Base-by-base conservation (phyloP, 1,284 basidiomycete species). In the Tylopilus sp. region DNA sequence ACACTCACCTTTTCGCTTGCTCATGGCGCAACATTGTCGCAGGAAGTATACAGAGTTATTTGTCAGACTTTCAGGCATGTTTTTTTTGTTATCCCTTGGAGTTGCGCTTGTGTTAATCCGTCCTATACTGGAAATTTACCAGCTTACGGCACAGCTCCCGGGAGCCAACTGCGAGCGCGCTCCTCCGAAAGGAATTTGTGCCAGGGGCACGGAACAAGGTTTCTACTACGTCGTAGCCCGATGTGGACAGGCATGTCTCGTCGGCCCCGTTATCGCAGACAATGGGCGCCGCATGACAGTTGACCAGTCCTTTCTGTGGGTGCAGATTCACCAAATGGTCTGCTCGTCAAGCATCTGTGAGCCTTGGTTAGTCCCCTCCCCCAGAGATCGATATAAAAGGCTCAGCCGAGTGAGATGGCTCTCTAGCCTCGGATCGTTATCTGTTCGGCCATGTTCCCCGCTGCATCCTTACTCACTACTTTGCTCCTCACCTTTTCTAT, bases 401-500 rank as follows among this genome's bases (percentile, higher is more conserved):
- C 34, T 21, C 37, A 16, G 15, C 21, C 10, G 29, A 4, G 39
- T 6, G 21, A 16, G 16, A 35, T n/a, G 30, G 2, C 45, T 37
- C 47, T 53, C 18, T 41, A 52, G 44, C 34, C 21, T 45, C 25
- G 6, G 10, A 19, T n/a, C n/a, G n/a, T n/a, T n/a, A 35, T 37
- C 38, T 41, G n/a, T 34, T 48, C 23, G 18, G 49, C 33, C 52
- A 72, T 70, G 68, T 61, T 66, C 42, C 56, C 55, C 29, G 48
- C 56, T 33, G 54, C 65, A 30, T 68, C 68, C 48, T 52, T 76
- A n/a, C 64, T 78, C 47, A 68, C 71, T 41, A 61, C 69, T 41
- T 49, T 71, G 18, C 63, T 77, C 42, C 64, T 80, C 42, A 72
- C 78, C 29, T 64, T 77, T 31, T 56, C 65, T n/a, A 76, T 77